Percentiles rank a stretch among this genome's conserved stretches.
These are phyloP conservation scores for Zygnema circumcarinatum DNA, from an alignment of 139 green algal species.

Conservation along the genomic window DNA sequence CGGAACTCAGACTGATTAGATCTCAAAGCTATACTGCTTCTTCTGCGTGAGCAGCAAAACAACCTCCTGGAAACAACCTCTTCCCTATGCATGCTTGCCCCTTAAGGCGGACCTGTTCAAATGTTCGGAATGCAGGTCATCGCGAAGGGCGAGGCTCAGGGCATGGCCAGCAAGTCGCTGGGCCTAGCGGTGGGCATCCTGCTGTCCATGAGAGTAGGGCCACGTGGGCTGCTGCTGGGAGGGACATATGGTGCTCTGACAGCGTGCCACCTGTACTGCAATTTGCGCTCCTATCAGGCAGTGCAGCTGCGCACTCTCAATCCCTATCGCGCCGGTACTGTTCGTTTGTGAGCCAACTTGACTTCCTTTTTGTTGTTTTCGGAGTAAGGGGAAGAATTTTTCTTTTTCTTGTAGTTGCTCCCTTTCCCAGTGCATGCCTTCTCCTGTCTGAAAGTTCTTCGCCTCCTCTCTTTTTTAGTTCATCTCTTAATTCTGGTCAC, in stretches of 20 bases:
- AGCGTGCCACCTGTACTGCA: slow-evolving; percentile 37
- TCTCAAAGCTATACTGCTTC: too few relatives aligned
- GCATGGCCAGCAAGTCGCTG: slow-evolving; percentile 56
- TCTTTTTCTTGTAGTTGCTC: too few relatives aligned
- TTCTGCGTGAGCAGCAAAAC: too few relatives aligned
- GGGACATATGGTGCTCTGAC: slow-evolving; percentile 13
- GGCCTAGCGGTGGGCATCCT: slow-evolving; percentile 50
- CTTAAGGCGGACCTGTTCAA: background rate
- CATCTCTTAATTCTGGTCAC: too few relatives aligned
- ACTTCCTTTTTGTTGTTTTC: background rate
- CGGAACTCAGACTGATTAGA: too few relatives aligned
- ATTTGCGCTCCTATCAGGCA: slow-evolving; percentile 46
- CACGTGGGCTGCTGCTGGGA: background rate
- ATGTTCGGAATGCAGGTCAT: slow-evolving; percentile 23
- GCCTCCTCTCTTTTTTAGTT: too few relatives aligned
- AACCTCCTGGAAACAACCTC: too few relatives aligned
- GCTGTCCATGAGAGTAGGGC: slow-evolving; percentile 21
- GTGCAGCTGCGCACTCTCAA: slow-evolving; percentile 56
- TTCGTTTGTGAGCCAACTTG: background rate
- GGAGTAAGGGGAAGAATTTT: too few relatives aligned
- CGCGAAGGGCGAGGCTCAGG: slow-evolving; percentile 56
- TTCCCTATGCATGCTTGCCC: too few relatives aligned
- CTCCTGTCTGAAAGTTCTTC: too few relatives aligned
- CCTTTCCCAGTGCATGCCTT: too few relatives aligned
- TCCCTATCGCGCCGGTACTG: slow-evolving; percentile 38